A percentile compares a stretch with the other conserved stretches of the same genome.
These are phyloP conservation scores for Cydonia oblonga DNA, from an alignment of 331 rosid genomes.

Conservation along the genomic window DNA sequence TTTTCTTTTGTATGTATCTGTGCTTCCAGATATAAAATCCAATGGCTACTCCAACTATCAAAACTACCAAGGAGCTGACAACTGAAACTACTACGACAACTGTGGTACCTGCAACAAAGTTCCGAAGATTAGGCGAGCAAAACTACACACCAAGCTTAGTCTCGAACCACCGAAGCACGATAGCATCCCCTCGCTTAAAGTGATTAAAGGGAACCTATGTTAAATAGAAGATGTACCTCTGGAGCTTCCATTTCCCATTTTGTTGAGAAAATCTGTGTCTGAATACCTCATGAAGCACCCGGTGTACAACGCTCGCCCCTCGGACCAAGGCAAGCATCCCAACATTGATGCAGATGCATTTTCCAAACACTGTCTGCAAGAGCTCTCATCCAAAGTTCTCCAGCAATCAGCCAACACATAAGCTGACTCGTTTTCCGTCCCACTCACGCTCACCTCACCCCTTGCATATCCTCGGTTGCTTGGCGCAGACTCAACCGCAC, in stretches of 20 bases:
- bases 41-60: slow-evolving; percentile 27
- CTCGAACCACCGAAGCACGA: not conserved
- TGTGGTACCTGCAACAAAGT: slow-evolving; percentile 33
- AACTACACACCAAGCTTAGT: not conserved
- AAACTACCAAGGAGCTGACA: slow-evolving; percentile 52
- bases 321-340: slow-evolving; percentile 67
- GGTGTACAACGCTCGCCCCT: slow-evolving; percentile 62
- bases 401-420: slow-evolving; percentile 78
- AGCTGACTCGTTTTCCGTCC: slow-evolving; percentile 35
- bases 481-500: slow-evolving; percentile 35
- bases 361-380: slow-evolving; percentile 66
- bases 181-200: not conserved
- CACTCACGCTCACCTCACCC: slow-evolving; percentile 21
- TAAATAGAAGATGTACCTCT: slow-evolving; percentile 19
- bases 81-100: slow-evolving; percentile 42
- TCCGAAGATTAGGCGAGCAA: not conserved
- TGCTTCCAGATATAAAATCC: slow-evolving; percentile 56
- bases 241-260: slow-evolving; percentile 25
- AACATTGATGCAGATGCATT: slow-evolving; percentile 52
- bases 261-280: slow-evolving; percentile 61
- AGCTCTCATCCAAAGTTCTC: slow-evolving; percentile 51
- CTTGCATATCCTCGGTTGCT: slow-evolving; percentile 44
- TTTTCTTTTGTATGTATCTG: slow-evolving; percentile 53
- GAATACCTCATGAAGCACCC: slow-evolving; percentile 96
- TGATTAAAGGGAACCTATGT: not conserved